phyloP scores from a whole-genome alignment of 1,139 yeast genomes.

The Geotrichum klebahnii region DNA sequence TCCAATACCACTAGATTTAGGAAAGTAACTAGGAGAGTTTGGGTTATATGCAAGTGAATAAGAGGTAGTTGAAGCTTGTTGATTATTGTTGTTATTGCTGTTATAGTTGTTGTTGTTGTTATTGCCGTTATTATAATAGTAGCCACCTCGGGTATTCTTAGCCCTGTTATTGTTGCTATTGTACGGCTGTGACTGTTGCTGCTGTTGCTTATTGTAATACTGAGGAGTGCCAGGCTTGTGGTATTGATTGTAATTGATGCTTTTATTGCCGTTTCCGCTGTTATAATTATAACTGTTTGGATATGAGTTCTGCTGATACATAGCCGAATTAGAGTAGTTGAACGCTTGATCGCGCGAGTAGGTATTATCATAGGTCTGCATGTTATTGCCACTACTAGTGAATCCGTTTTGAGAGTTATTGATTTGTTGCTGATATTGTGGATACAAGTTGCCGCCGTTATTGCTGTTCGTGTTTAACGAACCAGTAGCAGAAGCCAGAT shows the following conservation, averaged over 20 bases:
- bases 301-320: not conserved
- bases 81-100: not conserved
- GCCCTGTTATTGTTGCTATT: not conserved
- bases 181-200: not conserved
- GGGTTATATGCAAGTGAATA: not conserved
- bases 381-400: not conserved
- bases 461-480: not conserved
- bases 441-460: not conserved
- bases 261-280: not conserved
- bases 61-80: not conserved
- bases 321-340: not conserved
- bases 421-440: not conserved
- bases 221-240: too few species aligned
- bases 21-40: not conserved
- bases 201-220: not conserved
- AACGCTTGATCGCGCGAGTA: not conserved
- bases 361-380: not conserved
- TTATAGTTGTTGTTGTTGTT: not conserved
- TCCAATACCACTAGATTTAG: too few species aligned
- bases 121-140: not conserved
- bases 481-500: too few species aligned
- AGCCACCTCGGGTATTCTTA: not conserved
- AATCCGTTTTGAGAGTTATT: not conserved
- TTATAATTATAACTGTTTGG: not conserved
- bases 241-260: not conserved